Percentiles rank a stretch among this genome's conserved stretches.
phyloP scores from a whole-genome alignment of 2,329 filamentous ascomycete species.

The Colletotrichum tabaci region DNA sequence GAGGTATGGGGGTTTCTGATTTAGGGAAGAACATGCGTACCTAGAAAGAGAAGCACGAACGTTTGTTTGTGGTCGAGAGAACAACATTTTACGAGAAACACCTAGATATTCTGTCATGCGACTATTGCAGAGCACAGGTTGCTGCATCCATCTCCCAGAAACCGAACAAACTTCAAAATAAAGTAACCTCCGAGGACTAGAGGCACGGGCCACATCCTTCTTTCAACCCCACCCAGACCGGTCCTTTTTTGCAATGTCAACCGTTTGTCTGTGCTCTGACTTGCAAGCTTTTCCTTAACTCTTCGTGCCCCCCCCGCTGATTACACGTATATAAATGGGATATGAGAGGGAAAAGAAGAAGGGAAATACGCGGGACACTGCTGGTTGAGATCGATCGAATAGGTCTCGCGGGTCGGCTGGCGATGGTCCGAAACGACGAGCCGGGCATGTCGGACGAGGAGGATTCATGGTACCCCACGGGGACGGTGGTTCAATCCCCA shows the following conservation, averaged over 20 bases:
- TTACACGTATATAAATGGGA: too few relatives aligned
- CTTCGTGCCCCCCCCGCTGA: neutral
- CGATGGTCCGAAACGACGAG: neutral
- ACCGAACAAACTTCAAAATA: too few relatives aligned
- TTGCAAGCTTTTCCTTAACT: neutral
- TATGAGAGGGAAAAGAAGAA: too few relatives aligned
- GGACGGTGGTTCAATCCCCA: too few relatives aligned
- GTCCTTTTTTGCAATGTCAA: neutral
- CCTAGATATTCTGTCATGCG: neutral
- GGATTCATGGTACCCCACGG: neutral
- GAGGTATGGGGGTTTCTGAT: neutral
- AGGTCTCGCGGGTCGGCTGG: neutral
- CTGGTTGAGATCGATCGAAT: neutral
- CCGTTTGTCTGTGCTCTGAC: neutral
- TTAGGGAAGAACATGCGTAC: too few relatives aligned
- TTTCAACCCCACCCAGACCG: neutral
- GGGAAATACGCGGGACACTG: too few relatives aligned
- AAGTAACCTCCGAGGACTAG: too few relatives aligned
- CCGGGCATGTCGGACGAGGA: neutral
- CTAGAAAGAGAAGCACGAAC: neutral
- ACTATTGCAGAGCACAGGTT: neutral
- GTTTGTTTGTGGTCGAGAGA: neutral
- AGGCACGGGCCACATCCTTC: neutral
- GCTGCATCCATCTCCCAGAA: neutral
- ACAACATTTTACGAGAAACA: fast-evolving